phyloP scores from a whole-genome alignment of 768 basidiomycete genomes.

The Russula dissimulans region DNA sequence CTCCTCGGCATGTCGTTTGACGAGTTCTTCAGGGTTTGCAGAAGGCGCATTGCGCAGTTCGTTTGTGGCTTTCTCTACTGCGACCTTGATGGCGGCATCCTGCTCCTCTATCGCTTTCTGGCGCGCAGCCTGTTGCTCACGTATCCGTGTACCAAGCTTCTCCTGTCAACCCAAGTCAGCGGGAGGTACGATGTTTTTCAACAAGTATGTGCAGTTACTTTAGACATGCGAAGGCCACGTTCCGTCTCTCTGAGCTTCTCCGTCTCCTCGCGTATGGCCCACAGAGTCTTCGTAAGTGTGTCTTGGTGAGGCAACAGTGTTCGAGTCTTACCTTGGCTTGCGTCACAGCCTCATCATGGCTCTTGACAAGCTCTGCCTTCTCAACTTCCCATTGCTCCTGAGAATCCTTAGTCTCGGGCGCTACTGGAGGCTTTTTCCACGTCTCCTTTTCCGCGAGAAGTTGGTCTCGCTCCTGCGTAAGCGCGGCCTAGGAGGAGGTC shows the following conservation, averaged over 20 bases:
- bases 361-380: conserved; percentile 46
- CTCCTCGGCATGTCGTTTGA: conserved; percentile 51
- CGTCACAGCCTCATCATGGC: conserved; percentile 50
- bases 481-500: conserved; percentile 32
- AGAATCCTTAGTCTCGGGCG: conserved; percentile 18
- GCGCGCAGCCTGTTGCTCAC: conserved; percentile 42
- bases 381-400: conserved; percentile 47
- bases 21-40: conserved; percentile 30
- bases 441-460: conserved; percentile 51
- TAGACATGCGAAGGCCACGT: conserved; percentile 20
- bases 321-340: conserved; percentile 42
- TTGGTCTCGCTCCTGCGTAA: conserved; percentile 52
- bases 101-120: conserved; percentile 43
- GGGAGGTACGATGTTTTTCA: background rate
- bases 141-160: conserved; percentile 36
- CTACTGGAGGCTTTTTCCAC: conserved; percentile 27
- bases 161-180: conserved; percentile 34
- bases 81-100: conserved; percentile 44
- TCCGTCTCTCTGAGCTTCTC: conserved; percentile 21
- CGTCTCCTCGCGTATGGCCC: conserved; percentile 23
- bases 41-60: conserved; percentile 31
- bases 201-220: conserved; percentile 13
- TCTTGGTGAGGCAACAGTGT: background rate
- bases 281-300: background rate
- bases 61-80: conserved; percentile 45